Conservation (phyloP, 169 alveolate genomes). For the Cryptosporidium baileyi region DNA sequence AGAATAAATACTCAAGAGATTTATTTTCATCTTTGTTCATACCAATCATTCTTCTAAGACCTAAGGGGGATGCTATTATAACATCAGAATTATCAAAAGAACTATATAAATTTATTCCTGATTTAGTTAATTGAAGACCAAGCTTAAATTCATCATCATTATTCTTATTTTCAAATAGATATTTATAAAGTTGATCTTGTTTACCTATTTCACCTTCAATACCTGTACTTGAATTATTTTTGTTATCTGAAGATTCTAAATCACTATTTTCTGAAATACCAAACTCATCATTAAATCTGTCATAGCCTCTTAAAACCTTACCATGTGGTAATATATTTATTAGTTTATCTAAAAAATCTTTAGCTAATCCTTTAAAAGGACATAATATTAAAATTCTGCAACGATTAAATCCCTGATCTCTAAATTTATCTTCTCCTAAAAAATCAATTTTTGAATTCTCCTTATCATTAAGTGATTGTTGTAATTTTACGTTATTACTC, state of each 20-base stretch:
- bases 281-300: constrained; percentile 52
- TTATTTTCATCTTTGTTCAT: constrained; percentile 50
- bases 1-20: constrained; percentile 74
- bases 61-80: constrained; percentile 88
- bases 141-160: constrained; percentile 85
- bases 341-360: constrained; percentile 74
- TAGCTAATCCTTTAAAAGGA: constrained; percentile 80
- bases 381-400: constrained; percentile 81
- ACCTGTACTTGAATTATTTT: not conserved
- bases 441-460: constrained; percentile 7
- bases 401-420: constrained; percentile 85
- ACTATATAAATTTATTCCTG: constrained; percentile 79
- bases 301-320: constrained; percentile 53
- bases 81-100: constrained; percentile 86
- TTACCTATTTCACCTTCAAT: constrained; percentile 1
- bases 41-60: constrained; percentile 78
- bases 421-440: constrained; percentile 51
- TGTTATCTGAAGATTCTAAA: not conserved
- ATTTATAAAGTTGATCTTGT: constrained; percentile 70
- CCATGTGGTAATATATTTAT: constrained; percentile 75
- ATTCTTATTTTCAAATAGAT: constrained; percentile 77
- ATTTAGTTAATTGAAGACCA: constrained; percentile 81
- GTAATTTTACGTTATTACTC: constrained; percentile 5
- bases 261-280: constrained; percentile 16
- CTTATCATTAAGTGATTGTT: constrained; percentile 22